Conservation (phyloP, 148 eudicot species). For the Vaccinium myrtillus region DNA sequence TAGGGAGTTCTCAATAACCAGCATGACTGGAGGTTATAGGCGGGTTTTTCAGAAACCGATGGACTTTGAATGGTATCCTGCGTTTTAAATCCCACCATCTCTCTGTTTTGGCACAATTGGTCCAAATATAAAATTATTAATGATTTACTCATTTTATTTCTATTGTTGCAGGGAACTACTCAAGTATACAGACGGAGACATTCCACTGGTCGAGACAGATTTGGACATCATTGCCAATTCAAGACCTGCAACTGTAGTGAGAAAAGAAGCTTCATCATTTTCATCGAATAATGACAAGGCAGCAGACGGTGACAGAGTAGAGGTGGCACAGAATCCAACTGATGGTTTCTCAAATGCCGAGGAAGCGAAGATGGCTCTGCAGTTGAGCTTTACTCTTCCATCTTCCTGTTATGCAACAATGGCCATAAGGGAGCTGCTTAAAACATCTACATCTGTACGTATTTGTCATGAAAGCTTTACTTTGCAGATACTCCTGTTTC, state of each 20-base stretch:
- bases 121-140: not conserved
- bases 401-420: slow-evolving; percentile 97
- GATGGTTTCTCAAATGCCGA: slow-evolving; percentile 27
- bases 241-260: slow-evolving; percentile 16
- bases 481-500: not conserved
- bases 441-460: slow-evolving; percentile 91
- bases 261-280: slow-evolving; percentile 13
- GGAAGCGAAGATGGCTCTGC: slow-evolving; percentile 65
- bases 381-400: slow-evolving; percentile 85
- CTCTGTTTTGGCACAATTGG: not conserved
- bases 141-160: not conserved
- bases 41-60: slow-evolving; percentile 80
- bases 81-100: slow-evolving; percentile 4
- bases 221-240: slow-evolving; percentile 55
- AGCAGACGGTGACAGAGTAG: slow-evolving; percentile 26
- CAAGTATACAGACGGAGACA: slow-evolving; percentile 60
- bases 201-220: slow-evolving; percentile 81
- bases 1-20: slow-evolving; percentile 88
- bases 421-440: slow-evolving; percentile 98
- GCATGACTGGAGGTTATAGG: slow-evolving; percentile 85
- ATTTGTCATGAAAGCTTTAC: not conserved
- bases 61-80: slow-evolving; percentile 77
- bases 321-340: slow-evolving; percentile 14
- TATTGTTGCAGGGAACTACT: slow-evolving; percentile 60
- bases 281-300: slow-evolving; percentile 16